These are phyloP conservation scores for Microascus cirrosus DNA, from an alignment of 2,329 filamentous ascomycete species.

Conservation along the genomic window DNA sequence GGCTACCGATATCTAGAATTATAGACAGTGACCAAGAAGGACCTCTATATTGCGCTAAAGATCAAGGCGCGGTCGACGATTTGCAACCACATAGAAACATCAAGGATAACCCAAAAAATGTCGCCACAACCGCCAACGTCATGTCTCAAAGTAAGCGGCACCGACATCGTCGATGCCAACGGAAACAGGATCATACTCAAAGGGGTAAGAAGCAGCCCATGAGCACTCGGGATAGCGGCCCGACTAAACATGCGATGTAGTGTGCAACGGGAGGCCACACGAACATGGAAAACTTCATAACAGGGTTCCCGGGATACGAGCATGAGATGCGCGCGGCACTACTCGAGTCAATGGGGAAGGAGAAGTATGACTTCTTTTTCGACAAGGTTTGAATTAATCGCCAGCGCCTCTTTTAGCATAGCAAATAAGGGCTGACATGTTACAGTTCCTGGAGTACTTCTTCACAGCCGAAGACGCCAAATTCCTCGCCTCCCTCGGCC, in stretches of 20 bases:
- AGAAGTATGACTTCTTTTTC: slow-evolving; percentile 50
- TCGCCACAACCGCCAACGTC: background rate
- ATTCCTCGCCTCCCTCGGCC: slow-evolving; percentile 41
- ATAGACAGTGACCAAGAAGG: too few relatives aligned
- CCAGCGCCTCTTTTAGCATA: too few relatives aligned
- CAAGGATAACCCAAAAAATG: background rate
- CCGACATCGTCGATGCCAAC: background rate
- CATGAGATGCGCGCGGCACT: slow-evolving; percentile 42
- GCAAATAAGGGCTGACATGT: too few relatives aligned
- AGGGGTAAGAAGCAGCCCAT: slow-evolving; percentile 2
- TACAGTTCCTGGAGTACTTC: slow-evolving; percentile 44
- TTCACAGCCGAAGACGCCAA: slow-evolving; percentile 47
- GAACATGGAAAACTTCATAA: slow-evolving; percentile 52
- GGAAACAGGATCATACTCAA: background rate
- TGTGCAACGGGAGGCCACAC: background rate
- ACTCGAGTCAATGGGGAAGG: slow-evolving; percentile 37
- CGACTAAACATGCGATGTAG: background rate
- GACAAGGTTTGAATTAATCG: too few relatives aligned
- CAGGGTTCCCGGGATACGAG: slow-evolving; percentile 49
- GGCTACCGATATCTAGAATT: too few relatives aligned
- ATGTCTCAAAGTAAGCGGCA: background rate
- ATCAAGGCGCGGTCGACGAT: too few relatives aligned
- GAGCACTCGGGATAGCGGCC: background rate
- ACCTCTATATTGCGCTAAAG: background rate
- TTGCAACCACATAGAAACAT: background rate